Evolutionary conservation across 2,329 filamentous ascomycete species (phyloP).

Genomic region (Hypoxylon sp.): DNA sequence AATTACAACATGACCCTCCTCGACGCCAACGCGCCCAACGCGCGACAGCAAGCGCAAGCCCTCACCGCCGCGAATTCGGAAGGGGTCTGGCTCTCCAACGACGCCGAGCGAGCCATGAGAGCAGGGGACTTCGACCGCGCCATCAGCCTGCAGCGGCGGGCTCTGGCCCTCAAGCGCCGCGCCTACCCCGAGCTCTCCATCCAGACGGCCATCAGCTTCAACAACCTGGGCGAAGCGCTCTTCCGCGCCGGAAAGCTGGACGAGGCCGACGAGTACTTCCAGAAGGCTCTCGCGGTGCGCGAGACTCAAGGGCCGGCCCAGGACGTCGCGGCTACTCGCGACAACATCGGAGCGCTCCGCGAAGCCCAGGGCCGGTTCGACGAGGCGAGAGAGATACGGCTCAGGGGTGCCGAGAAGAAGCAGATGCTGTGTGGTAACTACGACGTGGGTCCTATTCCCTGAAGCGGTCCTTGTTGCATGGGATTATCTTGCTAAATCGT

Average conservation of each 20-base stretch:
- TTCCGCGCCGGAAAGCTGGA: slow-evolving; percentile 24
- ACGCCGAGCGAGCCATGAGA: not conserved
- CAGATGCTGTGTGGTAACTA: slow-evolving; percentile 41
- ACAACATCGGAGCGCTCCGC: slow-evolving; percentile 37
- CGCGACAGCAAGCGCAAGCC: not conserved
- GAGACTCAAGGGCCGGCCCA: slow-evolving; percentile 7
- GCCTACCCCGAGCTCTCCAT: slow-evolving; percentile 28
- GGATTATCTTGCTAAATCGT: not conserved
- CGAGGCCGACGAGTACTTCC: slow-evolving; percentile 33
- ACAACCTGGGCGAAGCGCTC: slow-evolving; percentile 34
- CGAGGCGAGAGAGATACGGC: slow-evolving; percentile 34
- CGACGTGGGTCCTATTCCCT: slow-evolving; percentile 18
- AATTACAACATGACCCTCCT: not conserved
- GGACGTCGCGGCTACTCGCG: slow-evolving; percentile 39
- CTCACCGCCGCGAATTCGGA: not conserved
- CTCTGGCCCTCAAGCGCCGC: slow-evolving; percentile 32
- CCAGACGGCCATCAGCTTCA: slow-evolving; percentile 31
- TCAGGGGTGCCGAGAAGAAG: slow-evolving; percentile 24
- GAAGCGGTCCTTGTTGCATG: not conserved
- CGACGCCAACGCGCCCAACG: not conserved
- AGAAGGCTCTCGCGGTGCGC: slow-evolving; percentile 27
- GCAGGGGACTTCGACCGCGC: slow-evolving; percentile 22
- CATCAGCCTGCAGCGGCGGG: slow-evolving; percentile 24
- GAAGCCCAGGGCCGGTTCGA: slow-evolving; percentile 41
- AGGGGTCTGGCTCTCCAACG: slow-evolving; percentile 13